A percentile compares a stretch with the other conserved stretches of the same genome.
Evolutionary conservation across 805 yeast species (phyloP).

Genomic region (Komagataella kurtzmanii): DNA sequence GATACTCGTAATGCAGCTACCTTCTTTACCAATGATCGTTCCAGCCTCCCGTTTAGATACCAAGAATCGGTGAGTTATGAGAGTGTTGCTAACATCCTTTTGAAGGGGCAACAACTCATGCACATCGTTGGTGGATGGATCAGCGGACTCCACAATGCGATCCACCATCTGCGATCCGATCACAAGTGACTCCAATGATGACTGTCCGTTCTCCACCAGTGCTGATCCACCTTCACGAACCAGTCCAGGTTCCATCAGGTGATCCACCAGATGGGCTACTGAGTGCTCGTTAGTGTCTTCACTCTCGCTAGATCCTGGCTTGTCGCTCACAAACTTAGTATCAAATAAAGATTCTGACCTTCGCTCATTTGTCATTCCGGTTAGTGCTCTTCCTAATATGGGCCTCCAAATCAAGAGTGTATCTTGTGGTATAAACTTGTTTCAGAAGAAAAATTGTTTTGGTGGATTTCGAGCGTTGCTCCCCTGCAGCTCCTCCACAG

Average conservation of each 20-base stretch:
- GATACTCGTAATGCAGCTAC: constrained; percentile 61
- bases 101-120: neutral
- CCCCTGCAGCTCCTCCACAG: neutral
- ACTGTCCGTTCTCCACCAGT: neutral
- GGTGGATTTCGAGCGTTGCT: neutral
- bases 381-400: neutral
- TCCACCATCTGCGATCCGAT: neutral
- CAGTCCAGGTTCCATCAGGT: neutral
- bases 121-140: neutral
- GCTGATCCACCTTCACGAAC: neutral
- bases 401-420: neutral
- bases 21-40: constrained; percentile 77
- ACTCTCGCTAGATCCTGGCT: neutral
- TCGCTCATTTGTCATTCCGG: neutral
- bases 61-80: constrained; percentile 36
- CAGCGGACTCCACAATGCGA: neutral
- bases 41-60: constrained; percentile 85
- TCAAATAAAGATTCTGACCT: neutral
- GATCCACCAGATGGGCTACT: neutral
- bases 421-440: neutral
- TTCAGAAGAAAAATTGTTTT: neutral
- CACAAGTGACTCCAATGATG: neutral
- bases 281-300: neutral
- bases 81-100: constrained; percentile 4
- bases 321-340: neutral